Conservation (phyloP, 2,329 filamentous ascomycete species). For the Coniochaeta sp. region DNA sequence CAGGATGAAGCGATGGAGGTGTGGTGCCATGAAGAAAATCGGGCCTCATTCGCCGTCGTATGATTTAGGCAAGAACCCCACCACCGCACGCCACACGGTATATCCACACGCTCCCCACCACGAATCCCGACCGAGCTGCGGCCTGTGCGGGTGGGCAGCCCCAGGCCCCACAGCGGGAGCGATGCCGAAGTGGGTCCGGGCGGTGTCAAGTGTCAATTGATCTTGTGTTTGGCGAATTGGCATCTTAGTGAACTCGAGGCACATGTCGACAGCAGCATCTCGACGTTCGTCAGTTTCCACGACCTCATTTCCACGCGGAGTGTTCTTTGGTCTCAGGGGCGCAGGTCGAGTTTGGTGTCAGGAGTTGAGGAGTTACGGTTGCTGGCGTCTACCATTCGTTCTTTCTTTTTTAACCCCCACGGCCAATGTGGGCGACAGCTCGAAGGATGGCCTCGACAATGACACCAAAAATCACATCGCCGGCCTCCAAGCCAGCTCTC, state of each 20-base stretch:
- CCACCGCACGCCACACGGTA: too few relatives aligned
- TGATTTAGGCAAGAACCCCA: neutral
- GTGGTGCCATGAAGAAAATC: neutral
- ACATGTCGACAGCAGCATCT: neutral
- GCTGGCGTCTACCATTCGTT: neutral
- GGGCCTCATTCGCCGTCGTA: neutral
- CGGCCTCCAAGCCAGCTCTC: slow-evolving; percentile 55
- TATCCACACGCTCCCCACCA: too few relatives aligned
- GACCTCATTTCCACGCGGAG: neutral
- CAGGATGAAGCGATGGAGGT: neutral
- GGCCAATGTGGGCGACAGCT: slow-evolving; percentile 17
- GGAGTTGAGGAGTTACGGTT: neutral
- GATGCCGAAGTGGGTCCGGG: neutral
- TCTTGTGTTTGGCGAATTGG: too few relatives aligned
- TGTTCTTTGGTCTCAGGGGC: neutral
- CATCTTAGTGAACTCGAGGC: neutral
- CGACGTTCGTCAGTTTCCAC: neutral
- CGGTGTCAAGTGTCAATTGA: neutral
- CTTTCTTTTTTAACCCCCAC: too few relatives aligned
- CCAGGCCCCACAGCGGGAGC: neutral
- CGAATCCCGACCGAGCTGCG: neutral
- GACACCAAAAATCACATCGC: slow-evolving; percentile 18
- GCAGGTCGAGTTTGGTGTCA: neutral
- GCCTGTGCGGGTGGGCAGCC: too few relatives aligned
- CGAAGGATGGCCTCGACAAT: slow-evolving; percentile 39